Percentiles rank a stretch among this genome's conserved stretches.
Conservation (phyloP, 2,329 filamentous ascomycete species). For the Calonectria montana region DNA sequence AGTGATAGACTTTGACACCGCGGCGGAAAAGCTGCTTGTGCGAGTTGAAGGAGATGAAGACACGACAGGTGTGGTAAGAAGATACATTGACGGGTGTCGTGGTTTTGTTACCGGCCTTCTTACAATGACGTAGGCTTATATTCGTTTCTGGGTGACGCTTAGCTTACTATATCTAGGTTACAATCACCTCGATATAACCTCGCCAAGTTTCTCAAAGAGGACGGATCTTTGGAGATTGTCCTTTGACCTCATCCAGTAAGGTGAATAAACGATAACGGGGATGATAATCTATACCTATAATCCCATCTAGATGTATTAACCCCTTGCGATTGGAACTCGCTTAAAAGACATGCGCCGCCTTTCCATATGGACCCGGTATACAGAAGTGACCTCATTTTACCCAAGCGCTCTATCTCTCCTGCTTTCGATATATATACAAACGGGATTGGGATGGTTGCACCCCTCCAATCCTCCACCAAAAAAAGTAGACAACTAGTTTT, state of each 20-base stretch:
- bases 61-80: conserved; percentile 24
- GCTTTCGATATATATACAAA: not conserved
- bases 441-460: not conserved
- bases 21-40: conserved; percentile 28
- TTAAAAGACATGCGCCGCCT: conserved; percentile 9
- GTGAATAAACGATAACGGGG: not conserved
- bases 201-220: conserved; percentile 41
- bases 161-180: conserved; percentile 40
- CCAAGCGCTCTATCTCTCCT: not conserved
- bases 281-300: not conserved
- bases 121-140: conserved; percentile 46
- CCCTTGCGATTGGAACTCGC: not conserved
- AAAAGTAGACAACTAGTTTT: not conserved
- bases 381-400: not conserved
- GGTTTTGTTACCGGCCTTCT: conserved; percentile 46
- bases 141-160: not conserved
- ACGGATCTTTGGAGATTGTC: conserved; percentile 48
- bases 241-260: conserved; percentile 33
- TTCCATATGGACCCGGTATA: conserved; percentile 1
- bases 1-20: conserved; percentile 39
- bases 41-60: conserved; percentile 21
- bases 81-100: conserved; percentile 46
- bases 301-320: not conserved
- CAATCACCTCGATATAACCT: conserved; percentile 49
- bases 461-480: not conserved